Evolutionary conservation across 805 yeast species (phyloP).

Genomic region (Cyberlindnera bimundalis): DNA sequence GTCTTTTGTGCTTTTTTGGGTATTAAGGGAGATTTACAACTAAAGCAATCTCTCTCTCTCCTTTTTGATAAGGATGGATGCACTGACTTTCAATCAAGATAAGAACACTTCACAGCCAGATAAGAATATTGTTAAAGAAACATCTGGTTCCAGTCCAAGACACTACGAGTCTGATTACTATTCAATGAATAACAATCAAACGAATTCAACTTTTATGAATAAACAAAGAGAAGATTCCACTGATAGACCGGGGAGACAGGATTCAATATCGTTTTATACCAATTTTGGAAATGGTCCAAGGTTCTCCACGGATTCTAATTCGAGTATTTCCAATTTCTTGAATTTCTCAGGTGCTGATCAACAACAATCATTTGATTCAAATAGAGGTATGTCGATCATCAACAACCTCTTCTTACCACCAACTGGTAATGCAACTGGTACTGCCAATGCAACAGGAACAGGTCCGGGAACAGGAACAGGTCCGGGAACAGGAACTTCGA

Average conservation of each 20-base stretch:
- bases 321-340: constrained; percentile 25
- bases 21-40: too few relatives aligned
- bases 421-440: too few relatives aligned
- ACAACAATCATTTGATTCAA: constrained; percentile 18
- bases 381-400: constrained; percentile 25
- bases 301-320: constrained; percentile 30
- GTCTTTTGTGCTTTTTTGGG: too few relatives aligned
- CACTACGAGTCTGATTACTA: constrained; percentile 12
- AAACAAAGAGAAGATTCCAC: constrained; percentile 15
- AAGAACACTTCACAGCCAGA: neutral
- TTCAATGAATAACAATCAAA: constrained; percentile 9
- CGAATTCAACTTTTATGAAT: too few relatives aligned
- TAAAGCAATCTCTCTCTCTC: too few relatives aligned
- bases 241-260: constrained; percentile 25
- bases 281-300: constrained; percentile 24
- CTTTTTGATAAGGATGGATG: constrained; percentile 12
- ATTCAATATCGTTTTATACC: constrained; percentile 27
- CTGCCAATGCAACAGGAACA: too few relatives aligned
- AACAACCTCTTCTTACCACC: constrained; percentile 27
- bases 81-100: constrained; percentile 14
- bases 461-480: too few relatives aligned
- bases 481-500: constrained; percentile 3
- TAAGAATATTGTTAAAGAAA: neutral
- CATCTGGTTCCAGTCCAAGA: constrained; percentile 17
- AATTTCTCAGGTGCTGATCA: constrained; percentile 7